Evolutionary conservation across 352 stramenopile species (phyloP).

Genomic region (Globisporangium cederbergense): DNA sequence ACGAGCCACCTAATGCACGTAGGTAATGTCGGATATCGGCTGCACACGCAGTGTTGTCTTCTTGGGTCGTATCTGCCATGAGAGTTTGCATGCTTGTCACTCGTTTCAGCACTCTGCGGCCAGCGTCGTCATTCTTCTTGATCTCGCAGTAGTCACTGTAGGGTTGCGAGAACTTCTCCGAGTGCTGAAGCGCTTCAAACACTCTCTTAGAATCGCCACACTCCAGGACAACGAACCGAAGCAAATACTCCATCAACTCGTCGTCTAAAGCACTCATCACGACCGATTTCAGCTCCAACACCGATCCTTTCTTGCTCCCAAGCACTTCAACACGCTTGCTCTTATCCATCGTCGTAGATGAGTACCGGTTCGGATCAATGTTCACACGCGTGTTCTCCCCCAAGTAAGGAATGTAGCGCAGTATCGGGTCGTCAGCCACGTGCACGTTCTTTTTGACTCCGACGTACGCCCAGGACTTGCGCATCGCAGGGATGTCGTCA

Average conservation of each 20-base stretch:
- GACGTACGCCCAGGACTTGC: conserved; percentile 61
- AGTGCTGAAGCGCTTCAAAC: conserved; percentile 37
- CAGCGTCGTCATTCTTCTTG: conserved; percentile 31
- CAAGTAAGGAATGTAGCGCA: conserved; percentile 89
- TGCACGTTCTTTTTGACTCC: conserved; percentile 69
- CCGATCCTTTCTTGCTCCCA: conserved; percentile 22
- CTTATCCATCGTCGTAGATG: conserved; percentile 59
- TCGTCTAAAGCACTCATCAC: conserved; percentile 40
- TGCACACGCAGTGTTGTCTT: not conserved
- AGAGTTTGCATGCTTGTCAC: conserved; percentile 27
- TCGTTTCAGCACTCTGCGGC: conserved; percentile 17
- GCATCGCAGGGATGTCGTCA: conserved; percentile 40
- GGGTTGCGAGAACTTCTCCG: conserved; percentile 29
- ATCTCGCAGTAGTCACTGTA: conserved; percentile 47
- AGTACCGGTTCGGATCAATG: conserved; percentile 62
- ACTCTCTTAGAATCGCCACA: conserved; percentile 47
- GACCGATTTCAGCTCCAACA: conserved; percentile 31
- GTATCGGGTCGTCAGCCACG: conserved; percentile 78
- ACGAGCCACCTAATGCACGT: conserved; percentile 10
- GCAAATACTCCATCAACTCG: conserved; percentile 57
- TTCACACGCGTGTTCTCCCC: conserved; percentile 59
- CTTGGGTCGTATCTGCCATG: conserved; percentile 7
- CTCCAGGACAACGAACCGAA: conserved; percentile 43
- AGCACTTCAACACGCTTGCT: conserved; percentile 37
- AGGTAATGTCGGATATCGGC: conserved; percentile 12